phyloP scores from a whole-genome alignment of 768 basidiomycete genomes.

The Tephrocybe sp. region DNA sequence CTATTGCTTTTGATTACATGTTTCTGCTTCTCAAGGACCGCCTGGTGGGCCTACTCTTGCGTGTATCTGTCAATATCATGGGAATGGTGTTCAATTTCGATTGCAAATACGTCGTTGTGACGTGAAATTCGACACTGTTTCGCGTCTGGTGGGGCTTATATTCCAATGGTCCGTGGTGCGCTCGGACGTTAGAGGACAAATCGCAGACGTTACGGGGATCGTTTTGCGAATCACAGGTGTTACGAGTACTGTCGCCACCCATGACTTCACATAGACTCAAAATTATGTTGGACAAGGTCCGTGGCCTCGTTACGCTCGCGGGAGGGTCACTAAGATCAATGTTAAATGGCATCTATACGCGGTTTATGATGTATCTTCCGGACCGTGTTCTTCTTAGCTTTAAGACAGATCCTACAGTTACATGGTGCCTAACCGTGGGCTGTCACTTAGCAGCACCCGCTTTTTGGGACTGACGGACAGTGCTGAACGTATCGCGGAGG shows the following conservation, averaged over 20 bases:
- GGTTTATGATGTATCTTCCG: not conserved
- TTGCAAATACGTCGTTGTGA: slow-evolving; percentile 4
- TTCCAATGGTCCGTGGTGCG: not conserved
- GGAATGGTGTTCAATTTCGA: not conserved
- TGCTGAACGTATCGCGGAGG: no score
- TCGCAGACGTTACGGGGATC: slow-evolving; percentile 7
- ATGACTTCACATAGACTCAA: not conserved
- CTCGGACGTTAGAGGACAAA: not conserved
- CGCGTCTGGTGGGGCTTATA: not conserved
- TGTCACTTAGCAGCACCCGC: no score
- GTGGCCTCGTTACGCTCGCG: slow-evolving; percentile 3
- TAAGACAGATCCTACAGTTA: no score
- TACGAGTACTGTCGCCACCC: not conserved
- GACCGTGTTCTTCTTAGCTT: no score
- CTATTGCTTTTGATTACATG: not conserved
- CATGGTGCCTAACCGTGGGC: no score
- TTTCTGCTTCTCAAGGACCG: not conserved
- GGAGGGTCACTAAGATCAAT: not conserved
- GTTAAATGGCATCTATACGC: slow-evolving; percentile 1
- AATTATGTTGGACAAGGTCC: slow-evolving; percentile 2
- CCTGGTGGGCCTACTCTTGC: not conserved
- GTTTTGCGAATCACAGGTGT: slow-evolving; percentile 2
- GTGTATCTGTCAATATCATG: not conserved
- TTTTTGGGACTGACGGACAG: no score
- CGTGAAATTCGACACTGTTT: not conserved